Evolutionary conservation across 2,329 filamentous ascomycete genomes (phyloP), one percentile per base, ranked within the genome.

Genomic region (Thielaviopsis populi): DNA sequence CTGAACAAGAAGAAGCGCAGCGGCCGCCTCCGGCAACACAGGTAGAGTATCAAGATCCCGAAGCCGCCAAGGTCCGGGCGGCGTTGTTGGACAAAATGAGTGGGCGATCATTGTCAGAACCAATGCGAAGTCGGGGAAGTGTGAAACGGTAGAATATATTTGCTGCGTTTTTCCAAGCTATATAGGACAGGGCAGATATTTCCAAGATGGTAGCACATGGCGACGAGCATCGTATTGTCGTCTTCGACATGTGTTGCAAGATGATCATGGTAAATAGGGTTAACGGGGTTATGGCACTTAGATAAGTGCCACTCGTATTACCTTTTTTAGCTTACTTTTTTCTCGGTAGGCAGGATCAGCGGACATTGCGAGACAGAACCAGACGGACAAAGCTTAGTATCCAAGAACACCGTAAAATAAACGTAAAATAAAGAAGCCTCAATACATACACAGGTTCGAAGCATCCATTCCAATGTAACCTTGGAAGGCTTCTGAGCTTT

Each of bases 21-120:
- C 17, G 27, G 15, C 27, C 70, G 6, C 78, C 77, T 6, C 74
- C 76, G 0, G 72, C 76, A 1, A 83, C 81, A 7, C 80, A 84
- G 70, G 72, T 84, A 2, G 76, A 76, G 65, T 83, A 83, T 64
- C 74, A 77, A 3, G 79, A 82, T 65, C 76, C 79, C 0, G 76
- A 79, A 19, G 79, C 79, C 2, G 72, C 75, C 66, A 71, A 73
- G 65, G 73, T 73, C 61, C 78, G 76, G 69, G 75, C 73, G 37
- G 71, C 73, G 66, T 68, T 81, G 19, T 75, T 80, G 73, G 76
- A 70, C 61, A 76, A 75, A 67, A 78, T 80, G 73, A 61, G 43
- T n/a, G 53, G 53, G 11, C 53, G 53, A n/a, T 15, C 53, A 22
- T 10, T 33, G 30, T 37, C 53, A 33, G 53, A 37, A 5, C 3